Percentiles rank a stretch among this genome's conserved stretches.
Evolutionary conservation across 2,329 filamentous ascomycete genomes (phyloP).

Genomic region (Grosmannia clavigera): DNA sequence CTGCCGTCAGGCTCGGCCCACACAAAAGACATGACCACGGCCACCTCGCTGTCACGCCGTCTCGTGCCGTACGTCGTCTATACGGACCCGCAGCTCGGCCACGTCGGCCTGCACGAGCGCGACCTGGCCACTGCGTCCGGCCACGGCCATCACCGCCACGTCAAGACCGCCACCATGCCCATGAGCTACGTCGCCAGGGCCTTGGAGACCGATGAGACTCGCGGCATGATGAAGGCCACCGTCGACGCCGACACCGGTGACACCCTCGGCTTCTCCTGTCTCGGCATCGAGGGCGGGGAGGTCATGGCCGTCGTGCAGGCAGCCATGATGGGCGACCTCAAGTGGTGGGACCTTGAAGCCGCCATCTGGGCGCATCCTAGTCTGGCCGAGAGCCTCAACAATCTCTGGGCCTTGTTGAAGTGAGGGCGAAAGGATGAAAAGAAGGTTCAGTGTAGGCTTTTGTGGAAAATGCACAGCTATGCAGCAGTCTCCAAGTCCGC

Average conservation of each 20-base stretch:
- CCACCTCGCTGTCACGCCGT: background rate
- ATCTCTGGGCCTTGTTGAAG: background rate
- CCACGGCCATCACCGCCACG: background rate
- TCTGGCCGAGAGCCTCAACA: background rate
- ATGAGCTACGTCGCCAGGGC: background rate
- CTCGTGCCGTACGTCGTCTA: background rate
- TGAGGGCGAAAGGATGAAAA: background rate
- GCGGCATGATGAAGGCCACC: background rate
- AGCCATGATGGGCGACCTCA: background rate
- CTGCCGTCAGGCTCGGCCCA: background rate
- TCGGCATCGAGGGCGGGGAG: background rate
- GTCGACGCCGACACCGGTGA: background rate
- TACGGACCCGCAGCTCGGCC: background rate
- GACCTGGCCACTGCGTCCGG: background rate
- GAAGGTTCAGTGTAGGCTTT: too few species aligned
- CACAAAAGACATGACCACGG: background rate
- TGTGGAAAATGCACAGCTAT: background rate
- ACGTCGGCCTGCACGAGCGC: background rate
- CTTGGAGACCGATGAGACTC: background rate
- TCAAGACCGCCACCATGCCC: background rate
- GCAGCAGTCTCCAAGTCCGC: background rate
- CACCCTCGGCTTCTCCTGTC: background rate
- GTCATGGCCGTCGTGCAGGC: background rate
- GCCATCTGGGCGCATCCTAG: background rate
- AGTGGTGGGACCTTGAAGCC: background rate